These are phyloP conservation scores for Oryza officinalis DNA, from an alignment of 176 grass and related monocot genomes.

Conservation along the genomic window DNA sequence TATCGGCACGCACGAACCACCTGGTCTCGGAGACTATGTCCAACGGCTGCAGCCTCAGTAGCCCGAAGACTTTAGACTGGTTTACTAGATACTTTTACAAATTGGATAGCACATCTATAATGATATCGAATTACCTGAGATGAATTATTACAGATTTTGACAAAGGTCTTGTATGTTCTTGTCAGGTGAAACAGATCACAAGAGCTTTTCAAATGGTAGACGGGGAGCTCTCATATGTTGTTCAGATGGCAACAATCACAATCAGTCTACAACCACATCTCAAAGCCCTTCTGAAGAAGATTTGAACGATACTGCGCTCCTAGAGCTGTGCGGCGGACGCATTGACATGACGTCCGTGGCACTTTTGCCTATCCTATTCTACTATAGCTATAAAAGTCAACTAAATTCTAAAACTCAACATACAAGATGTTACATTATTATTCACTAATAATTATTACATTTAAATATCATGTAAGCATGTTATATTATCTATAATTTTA, in stretches of 20 bases:
- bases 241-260: constrained; percentile 71
- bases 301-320: constrained; percentile 23
- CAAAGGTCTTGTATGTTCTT: background rate
- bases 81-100: background rate
- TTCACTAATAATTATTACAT: no score
- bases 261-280: constrained; percentile 68
- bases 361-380: background rate
- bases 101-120: background rate
- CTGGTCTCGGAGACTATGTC: background rate
- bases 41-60: background rate
- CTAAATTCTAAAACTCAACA: no score
- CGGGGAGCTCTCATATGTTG: constrained; percentile 62
- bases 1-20: background rate
- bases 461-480: no score
- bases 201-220: constrained; percentile 61
- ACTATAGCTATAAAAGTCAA: no score
- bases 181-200: constrained; percentile 82
- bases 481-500: no score
- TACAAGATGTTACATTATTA: no score
- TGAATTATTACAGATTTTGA: background rate
- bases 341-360: background rate
- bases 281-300: constrained; percentile 70
- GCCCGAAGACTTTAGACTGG: background rate
- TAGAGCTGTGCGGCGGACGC: background rate
- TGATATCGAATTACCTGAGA: background rate